Evolutionary conservation across 345 rosid species (phyloP), one percentile per base, ranked within the genome.

Genomic region (Anacardium occidentale): DNA sequence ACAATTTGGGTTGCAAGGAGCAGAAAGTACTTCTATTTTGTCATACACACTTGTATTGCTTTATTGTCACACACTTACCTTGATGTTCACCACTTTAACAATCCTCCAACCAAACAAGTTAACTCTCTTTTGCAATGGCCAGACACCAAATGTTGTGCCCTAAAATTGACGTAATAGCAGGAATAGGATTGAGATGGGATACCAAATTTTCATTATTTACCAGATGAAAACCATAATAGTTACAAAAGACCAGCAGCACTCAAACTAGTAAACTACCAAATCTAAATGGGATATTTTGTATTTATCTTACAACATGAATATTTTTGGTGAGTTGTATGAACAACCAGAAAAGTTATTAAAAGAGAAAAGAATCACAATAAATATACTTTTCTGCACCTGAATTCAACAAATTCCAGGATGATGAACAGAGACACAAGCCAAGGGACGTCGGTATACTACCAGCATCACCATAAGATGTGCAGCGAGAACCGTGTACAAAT

Each of bases 321-420:
- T 61, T 48, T 71, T 48, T 71, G 50, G 22, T 50, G 59, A 14
- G 37, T 32, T 7, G 51, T 71, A 71, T 71, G 24, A 71, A 51
- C 48, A 58, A 12, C 60, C 48, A 50, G 22, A 29, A 58, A 32
- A 32, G 24, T 61, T 45, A 45, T 71, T 24, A 22, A 56, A 24
- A 20, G 25, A 59, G n/a, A 65, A 45, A 71, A 61, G 74, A 71
- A 71, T 70, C 47, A n/a, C 24, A 44, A n/a, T 29, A 12, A 70
- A 58, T 57, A 51, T 51, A 52, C n/a, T 48, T 37, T 61, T 62
- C 61, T 71, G 51, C 68, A 48, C 57, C 12, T 29, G 75, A 71
- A 62, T 51, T 62, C 15, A 32, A 14, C 22, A 51, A 61, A 21
- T 47, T 32, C 60, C 57, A 34, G 51, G 21, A 51, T 52, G 32